Evolutionary conservation across 306 rosid genomes (phyloP).

Genomic region (Macrotyloma uniflorum): DNA sequence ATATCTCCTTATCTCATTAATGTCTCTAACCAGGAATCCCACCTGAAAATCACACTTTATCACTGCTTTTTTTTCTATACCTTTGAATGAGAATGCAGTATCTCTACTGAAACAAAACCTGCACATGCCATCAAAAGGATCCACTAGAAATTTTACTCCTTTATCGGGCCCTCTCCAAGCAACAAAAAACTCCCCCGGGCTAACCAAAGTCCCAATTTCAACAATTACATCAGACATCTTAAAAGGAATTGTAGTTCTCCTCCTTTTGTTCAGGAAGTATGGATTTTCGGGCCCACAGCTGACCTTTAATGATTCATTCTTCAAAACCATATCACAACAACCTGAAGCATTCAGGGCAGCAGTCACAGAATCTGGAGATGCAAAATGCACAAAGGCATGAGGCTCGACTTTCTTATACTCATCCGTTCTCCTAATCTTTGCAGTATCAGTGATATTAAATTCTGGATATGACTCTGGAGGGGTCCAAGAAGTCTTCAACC

Average conservation of each 20-base stretch:
- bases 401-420: conserved; percentile 63
- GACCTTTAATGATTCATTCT: conserved; percentile 52
- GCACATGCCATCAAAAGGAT: conserved; percentile 76
- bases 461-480: conserved; percentile 74
- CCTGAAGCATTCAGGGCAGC: conserved; percentile 54
- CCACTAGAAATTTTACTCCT: conserved; percentile 80
- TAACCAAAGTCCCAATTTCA: conserved; percentile 71
- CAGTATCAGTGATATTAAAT: conserved; percentile 43
- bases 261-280: conserved; percentile 58
- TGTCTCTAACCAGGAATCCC: conserved; percentile 75
- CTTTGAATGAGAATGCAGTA: conserved; percentile 63
- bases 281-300: conserved; percentile 73
- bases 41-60: conserved; percentile 81
- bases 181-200: conserved; percentile 52
- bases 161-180: conserved; percentile 70
- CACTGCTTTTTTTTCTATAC: conserved; percentile 38
- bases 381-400: conserved; percentile 91
- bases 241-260: conserved; percentile 62
- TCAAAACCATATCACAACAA: conserved; percentile 50
- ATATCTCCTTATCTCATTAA: conserved; percentile 56
- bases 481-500: conserved; percentile 86
- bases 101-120: conserved; percentile 72
- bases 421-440: conserved; percentile 33
- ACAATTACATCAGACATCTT: conserved; percentile 67
- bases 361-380: conserved; percentile 46